Conservation (phyloP, 257 asterid genomes). For the Handroanthus guayacan region DNA sequence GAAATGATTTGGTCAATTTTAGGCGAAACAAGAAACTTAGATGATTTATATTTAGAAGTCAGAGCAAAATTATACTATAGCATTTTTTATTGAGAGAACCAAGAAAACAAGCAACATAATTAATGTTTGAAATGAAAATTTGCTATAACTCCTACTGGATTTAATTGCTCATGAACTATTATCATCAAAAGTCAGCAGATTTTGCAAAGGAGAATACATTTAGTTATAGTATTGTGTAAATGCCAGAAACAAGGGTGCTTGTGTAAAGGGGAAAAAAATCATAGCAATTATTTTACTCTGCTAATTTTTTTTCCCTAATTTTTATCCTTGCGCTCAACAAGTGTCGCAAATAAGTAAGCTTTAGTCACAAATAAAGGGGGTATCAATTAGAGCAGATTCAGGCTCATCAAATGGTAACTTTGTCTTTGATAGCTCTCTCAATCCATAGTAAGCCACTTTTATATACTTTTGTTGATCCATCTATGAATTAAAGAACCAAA, state of each 20-base stretch:
- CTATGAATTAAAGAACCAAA: constrained; percentile 46
- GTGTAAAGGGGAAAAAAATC: not conserved
- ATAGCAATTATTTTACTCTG: constrained; percentile 71
- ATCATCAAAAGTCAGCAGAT: not conserved
- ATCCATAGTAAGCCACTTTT: constrained; percentile 97
- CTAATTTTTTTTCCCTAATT: constrained; percentile 78
- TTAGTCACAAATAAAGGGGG: constrained; percentile 93
- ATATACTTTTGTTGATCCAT: constrained; percentile 98
- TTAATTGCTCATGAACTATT: not conserved
- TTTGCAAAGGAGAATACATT: not conserved
- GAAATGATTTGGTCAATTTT: not conserved
- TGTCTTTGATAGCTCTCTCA: constrained; percentile 79
- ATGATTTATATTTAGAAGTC: not conserved
- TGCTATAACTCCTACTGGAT: no score
- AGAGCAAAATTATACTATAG: constrained; percentile 13
- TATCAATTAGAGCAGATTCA: constrained; percentile 91
- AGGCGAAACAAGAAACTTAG: not conserved
- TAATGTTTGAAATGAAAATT: no score
- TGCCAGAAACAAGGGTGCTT: constrained; percentile 9
- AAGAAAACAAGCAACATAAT: not conserved
- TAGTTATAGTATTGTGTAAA: not conserved
- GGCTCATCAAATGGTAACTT: constrained; percentile 94
- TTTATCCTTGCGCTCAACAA: constrained; percentile 90
- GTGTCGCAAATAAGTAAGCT: constrained; percentile 95
- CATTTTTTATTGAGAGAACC: constrained; percentile 22